Evolutionary conservation across 805 yeast genomes (phyloP).

Genomic region (Candida nemodendra): DNA sequence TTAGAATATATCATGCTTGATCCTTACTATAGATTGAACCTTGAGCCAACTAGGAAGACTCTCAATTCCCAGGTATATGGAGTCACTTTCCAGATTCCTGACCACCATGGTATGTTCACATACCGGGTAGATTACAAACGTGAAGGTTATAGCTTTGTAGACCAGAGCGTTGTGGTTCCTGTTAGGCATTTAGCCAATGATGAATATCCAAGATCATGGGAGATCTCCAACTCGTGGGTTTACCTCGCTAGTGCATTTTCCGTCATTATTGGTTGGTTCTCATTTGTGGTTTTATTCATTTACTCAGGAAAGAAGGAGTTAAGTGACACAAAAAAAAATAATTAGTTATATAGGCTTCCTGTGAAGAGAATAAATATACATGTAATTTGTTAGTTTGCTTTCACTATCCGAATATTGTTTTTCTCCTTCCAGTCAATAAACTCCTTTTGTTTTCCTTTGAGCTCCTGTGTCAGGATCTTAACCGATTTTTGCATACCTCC

Average conservation of each 20-base stretch:
- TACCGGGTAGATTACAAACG: constrained; percentile 77
- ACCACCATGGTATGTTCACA: constrained; percentile 96
- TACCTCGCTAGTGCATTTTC: constrained; percentile 69
- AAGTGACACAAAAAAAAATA: constrained; percentile 22
- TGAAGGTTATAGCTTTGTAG: constrained; percentile 67
- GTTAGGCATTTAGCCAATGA: constrained; percentile 94
- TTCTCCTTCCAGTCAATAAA: constrained; percentile 50
- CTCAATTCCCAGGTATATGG: constrained; percentile 48
- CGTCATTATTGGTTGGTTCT: constrained; percentile 74
- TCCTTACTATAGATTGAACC: constrained; percentile 84
- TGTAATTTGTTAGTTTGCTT: constrained; percentile 21
- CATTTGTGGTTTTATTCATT: constrained; percentile 68
- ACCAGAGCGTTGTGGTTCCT: constrained; percentile 68
- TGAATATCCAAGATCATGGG: constrained; percentile 91
- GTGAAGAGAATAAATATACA: not conserved
- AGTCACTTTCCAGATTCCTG: constrained; percentile 73
- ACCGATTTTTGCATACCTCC: constrained; percentile 45
- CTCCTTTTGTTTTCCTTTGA: constrained; percentile 38
- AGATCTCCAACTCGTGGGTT: constrained; percentile 90
- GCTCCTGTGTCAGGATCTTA: constrained; percentile 38
- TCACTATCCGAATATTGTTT: constrained; percentile 48
- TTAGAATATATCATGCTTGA: constrained; percentile 87
- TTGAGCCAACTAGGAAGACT: constrained; percentile 43
- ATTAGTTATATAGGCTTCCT: constrained; percentile 10
- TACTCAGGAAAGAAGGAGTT: constrained; percentile 30